Evolutionary conservation across 129 eudicot genomes (phyloP), one percentile per base, ranked within the genome.

Genomic region (Dittrichia graveolens): DNA sequence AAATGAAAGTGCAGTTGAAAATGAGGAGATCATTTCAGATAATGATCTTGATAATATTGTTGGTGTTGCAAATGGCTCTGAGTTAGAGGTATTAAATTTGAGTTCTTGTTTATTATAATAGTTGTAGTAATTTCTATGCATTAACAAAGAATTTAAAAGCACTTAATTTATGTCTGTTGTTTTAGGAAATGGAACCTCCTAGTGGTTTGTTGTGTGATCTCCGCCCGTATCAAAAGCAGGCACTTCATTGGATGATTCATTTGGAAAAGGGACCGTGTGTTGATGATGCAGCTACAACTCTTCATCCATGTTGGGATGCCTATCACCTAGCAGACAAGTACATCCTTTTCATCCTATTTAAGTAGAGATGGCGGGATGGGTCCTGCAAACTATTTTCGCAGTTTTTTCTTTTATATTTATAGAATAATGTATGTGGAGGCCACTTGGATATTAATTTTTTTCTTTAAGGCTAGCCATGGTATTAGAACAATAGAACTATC

Each of bases 241-340:
- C 99, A 48, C 99, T 94, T 61, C 78, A 83, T 76, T 94, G 95
- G 93, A 94, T 94, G 99, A 78, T 83, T 70, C 82, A 81, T 66
- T 84, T 90, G 78, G 99, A 94, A 83, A 94, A 85, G 81, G 96
- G 99, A 72, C 77, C 79, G 24, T 63, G 80, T 73, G 39, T 70
- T 61, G 96, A 90, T 81, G 97, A 94, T 63, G 99, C 91, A 56
- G 93, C 96, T 69, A 75, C 88, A 48, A 84, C 93, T 47, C 86
- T 94, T 71, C 99, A 94, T 64, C 99, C 99, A 44, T 94, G 99
- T 68, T 94, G 99, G 99, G 91, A 88, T 80, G 99, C 97, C 7
- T 94, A 85, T 76, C 88, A 82, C 55, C 97, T 94, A 40, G 86
- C 86, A 14, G 99, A 94, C 83, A 67, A 83, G 99, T 90, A 83